Evolutionary conservation across 441 rosid genomes (phyloP).

Genomic region (Breynia disticha): DNA sequence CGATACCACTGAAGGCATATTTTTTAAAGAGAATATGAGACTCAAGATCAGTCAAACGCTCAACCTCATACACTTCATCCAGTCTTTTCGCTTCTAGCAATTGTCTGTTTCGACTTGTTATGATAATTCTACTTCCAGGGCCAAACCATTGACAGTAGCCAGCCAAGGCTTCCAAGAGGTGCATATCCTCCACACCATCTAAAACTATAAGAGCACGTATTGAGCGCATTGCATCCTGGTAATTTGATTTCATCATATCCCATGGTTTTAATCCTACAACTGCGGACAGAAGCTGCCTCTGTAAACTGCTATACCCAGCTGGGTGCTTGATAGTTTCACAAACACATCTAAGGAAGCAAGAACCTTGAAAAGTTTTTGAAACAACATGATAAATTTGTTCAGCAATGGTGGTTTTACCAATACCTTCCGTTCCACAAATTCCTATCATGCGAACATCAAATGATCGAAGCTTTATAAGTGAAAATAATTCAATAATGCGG

Average conservation of each 20-base stretch:
- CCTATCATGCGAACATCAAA: constrained; percentile 25
- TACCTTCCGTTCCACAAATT: constrained; percentile 39
- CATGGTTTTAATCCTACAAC: too few species aligned
- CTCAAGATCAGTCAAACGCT: constrained; percentile 11
- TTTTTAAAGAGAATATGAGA: constrained; percentile 22
- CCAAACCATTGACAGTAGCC: constrained; percentile 30
- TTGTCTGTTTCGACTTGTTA: constrained; percentile 31
- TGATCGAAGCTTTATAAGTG: background rate
- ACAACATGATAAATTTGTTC: background rate
- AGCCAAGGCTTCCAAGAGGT: constrained; percentile 17
- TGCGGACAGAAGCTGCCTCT: constrained; percentile 2
- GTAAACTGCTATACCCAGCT: background rate
- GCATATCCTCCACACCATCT: constrained; percentile 22
- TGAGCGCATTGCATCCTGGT: background rate
- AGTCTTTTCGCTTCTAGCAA: constrained; percentile 15
- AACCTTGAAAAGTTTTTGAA: constrained; percentile 5
- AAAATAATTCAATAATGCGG: background rate
- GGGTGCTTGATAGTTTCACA: background rate
- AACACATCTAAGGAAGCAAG: constrained; percentile 4
- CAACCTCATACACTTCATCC: constrained; percentile 13
- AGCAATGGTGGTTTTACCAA: constrained; percentile 15
- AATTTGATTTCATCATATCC: background rate
- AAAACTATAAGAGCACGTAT: constrained; percentile 15
- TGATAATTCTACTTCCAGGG: constrained; percentile 29
- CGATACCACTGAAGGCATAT: constrained; percentile 21